Conservation (phyloP, 2,329 filamentous ascomycete genomes). For the Trichoderma brevicompactum region DNA sequence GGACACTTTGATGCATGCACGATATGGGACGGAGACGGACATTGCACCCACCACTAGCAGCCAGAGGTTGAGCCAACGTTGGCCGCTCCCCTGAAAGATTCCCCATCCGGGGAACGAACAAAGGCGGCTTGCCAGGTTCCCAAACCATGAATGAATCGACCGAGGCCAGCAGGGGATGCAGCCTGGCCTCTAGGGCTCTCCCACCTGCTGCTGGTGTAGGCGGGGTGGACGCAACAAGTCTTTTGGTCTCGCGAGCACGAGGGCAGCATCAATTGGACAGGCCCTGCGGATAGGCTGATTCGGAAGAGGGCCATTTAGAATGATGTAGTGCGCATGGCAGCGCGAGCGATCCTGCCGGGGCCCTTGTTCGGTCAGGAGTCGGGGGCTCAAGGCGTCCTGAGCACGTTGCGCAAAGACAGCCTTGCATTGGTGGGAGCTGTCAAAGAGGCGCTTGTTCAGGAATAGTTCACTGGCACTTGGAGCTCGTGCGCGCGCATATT, state of each 20-base stretch:
- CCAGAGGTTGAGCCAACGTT: background rate
- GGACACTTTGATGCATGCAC: conserved; percentile 4
- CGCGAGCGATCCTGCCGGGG: conserved; percentile 16
- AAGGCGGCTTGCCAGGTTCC: background rate
- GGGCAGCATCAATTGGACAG: conserved; percentile 20
- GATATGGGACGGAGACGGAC: conserved; percentile 4
- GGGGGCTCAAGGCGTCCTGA: conserved; percentile 9
- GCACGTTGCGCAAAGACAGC: conserved; percentile 20
- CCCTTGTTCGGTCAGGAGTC: conserved; percentile 10
- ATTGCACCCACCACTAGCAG: conserved; percentile 5
- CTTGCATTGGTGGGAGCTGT: conserved; percentile 22
- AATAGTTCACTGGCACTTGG: background rate
- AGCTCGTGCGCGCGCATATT: conserved; percentile 8
- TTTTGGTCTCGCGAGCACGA: conserved; percentile 4
- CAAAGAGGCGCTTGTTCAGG: conserved; percentile 19
- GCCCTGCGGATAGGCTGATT: conserved; percentile 10
- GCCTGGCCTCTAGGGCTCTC: background rate
- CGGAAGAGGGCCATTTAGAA: conserved; percentile 18
- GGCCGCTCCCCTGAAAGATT: background rate
- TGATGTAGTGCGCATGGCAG: background rate
- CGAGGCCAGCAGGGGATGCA: background rate
- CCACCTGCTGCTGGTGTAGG: too few relatives aligned
- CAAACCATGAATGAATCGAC: conserved; percentile 3
- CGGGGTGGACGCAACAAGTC: background rate
- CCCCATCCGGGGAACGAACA: conserved; percentile 5